Evolutionary conservation across 768 basidiomycete species (phyloP), one percentile per base, ranked within the genome.

Genomic region (Mycena galericulata): DNA sequence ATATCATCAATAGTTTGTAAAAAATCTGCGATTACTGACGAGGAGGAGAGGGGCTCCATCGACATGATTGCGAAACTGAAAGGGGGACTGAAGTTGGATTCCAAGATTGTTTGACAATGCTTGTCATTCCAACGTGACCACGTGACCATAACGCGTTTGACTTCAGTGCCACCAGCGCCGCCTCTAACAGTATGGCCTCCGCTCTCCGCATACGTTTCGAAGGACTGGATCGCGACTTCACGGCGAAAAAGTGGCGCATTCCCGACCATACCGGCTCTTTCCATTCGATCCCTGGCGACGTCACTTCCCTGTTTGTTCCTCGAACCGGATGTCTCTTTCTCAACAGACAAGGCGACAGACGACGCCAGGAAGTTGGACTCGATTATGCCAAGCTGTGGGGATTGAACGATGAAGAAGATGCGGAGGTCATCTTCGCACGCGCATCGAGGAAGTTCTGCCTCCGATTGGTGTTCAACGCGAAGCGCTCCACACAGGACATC

Each of bases 401-500:
- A 18, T 12, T 46, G 8, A 5, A 45, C 18, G 65, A 59, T 15
- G 40, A 53, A 3, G 32, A 22, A 11, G 15, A 54, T 18, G 15
- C 10, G 4, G 8, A 29, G n/a, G 30, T 56, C 0, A 29, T 60
- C 8, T 67, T 36, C 34, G 65, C 34, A 9, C 30, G 24, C 10
- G 57, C 57, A 6, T 36, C 34, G 15, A 32, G 15, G 5, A 36
- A 29, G 15, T 60, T 59, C 20, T 65, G 57, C 24, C 32, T 69
- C 10, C 68, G 68, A n/a, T 34, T 69, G 18, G 8, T 69, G 20
- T 26, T 69, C 47, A 26, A 69, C 26, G 49, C 45, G 12, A 27
- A 45, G 32, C 26, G 29, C n/a, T 22, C 29, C n/a, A 22, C n/a
- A 22, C 50, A 10, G 7, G 20, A 53, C 29, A 15, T 12, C n/a